Evolutionary conservation across 148 eudicot genomes (phyloP).

Genomic region (Dysphania ambrosioides): DNA sequence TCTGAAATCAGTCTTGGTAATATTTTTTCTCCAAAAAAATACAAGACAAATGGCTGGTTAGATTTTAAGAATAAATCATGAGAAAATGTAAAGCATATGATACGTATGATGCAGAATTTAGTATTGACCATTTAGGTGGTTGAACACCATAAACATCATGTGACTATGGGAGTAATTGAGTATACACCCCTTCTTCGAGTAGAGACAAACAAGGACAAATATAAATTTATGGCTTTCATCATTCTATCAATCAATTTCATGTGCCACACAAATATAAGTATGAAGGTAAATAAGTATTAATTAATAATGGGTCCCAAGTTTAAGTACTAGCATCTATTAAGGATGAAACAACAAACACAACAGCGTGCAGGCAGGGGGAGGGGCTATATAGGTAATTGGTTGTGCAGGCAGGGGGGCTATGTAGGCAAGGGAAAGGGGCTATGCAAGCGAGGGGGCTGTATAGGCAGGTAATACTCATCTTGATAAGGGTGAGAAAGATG

Average conservation of each 20-base stretch:
- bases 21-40: too few species aligned
- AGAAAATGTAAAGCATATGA: neutral
- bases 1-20: too few species aligned
- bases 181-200: neutral
- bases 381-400: too few species aligned
- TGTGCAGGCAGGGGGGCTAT: too few species aligned
- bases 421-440: too few species aligned
- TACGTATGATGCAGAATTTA: conserved; percentile 3
- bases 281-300: neutral
- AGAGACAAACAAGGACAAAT: conserved; percentile 1
- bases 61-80: neutral
- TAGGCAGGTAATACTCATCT: too few species aligned
- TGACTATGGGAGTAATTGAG: too few species aligned
- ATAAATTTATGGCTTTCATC: conserved; percentile 4
- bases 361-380: too few species aligned
- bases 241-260: conserved; percentile 16
- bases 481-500: too few species aligned
- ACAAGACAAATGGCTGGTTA: too few species aligned
- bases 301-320: neutral
- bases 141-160: conserved; percentile 27
- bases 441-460: too few species aligned
- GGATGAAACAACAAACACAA: too few species aligned
- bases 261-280: neutral
- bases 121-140: conserved; percentile 14
- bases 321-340: neutral